These are phyloP conservation scores for Tylopilus sp. DNA, from an alignment of 1,284 basidiomycete genomes.

Conservation along the genomic window DNA sequence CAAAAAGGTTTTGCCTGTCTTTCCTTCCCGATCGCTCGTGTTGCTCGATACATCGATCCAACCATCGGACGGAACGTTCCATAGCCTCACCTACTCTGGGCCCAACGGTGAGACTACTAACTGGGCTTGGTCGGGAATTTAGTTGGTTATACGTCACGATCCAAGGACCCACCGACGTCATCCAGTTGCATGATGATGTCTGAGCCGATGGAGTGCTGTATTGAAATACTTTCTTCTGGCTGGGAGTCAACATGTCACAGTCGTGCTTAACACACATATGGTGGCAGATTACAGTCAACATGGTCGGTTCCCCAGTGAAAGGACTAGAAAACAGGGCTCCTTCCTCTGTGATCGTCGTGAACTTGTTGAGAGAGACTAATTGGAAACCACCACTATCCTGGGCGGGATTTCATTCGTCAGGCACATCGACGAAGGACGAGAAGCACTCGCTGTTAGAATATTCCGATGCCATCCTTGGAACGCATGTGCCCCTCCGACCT, in stretches of 20 bases:
- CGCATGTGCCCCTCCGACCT: slow-evolving; percentile 74
- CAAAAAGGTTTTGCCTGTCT: slow-evolving; percentile 74
- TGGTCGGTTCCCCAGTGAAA: slow-evolving; percentile 77
- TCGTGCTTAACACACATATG: background rate
- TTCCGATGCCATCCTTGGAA: slow-evolving; percentile 85
- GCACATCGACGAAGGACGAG: slow-evolving; percentile 5
- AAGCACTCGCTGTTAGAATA: slow-evolving; percentile 63
- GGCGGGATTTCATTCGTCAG: slow-evolving; percentile 6
- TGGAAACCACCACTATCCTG: slow-evolving; percentile 87
- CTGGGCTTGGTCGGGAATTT: slow-evolving; percentile 35
- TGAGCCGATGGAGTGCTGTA: slow-evolving; percentile 81
- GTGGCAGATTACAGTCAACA: slow-evolving; percentile 66
- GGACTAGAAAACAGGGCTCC: slow-evolving; percentile 80
- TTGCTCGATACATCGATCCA: slow-evolving; percentile 76
- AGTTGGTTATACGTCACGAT: background rate
- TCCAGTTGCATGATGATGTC: slow-evolving; percentile 92
- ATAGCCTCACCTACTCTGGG: slow-evolving; percentile 81
- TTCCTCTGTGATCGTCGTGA: slow-evolving; percentile 80
- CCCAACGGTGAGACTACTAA: slow-evolving; percentile 69
- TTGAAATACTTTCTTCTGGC: slow-evolving; percentile 83
- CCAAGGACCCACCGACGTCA: slow-evolving; percentile 66
- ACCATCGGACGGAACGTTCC: slow-evolving; percentile 77
- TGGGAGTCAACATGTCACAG: slow-evolving; percentile 36
- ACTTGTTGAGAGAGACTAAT: slow-evolving; percentile 78
- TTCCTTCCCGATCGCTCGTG: slow-evolving; percentile 65